These are phyloP conservation scores for Dactylellina parvicollis DNA, from an alignment of 2,329 filamentous ascomycete genomes.

Conservation along the genomic window DNA sequence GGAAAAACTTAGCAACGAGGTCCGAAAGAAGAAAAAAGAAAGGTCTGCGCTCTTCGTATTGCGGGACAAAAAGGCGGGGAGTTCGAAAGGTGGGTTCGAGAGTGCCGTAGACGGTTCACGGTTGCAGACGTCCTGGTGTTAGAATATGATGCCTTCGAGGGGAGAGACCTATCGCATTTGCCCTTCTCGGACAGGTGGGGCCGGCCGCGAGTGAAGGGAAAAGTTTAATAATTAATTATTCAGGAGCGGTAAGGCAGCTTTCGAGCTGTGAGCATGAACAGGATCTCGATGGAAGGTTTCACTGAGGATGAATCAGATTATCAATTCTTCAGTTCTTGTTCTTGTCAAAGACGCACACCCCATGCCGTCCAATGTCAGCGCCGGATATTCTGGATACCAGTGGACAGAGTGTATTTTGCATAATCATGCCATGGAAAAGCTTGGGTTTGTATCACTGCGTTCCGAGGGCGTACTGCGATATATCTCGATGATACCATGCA, in stretches of 20 bases:
- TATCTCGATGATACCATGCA: conserved; percentile 21
- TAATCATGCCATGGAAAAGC: conserved; percentile 12
- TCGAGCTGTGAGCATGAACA: background rate
- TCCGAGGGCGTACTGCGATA: conserved; percentile 26
- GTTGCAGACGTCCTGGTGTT: background rate
- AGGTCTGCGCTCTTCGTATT: conserved; percentile 5
- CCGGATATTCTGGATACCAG: conserved; percentile 23
- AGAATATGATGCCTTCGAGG: background rate
- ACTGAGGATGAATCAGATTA: conserved; percentile 26
- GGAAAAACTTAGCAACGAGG: background rate
- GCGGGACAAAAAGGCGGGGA: conserved; percentile 46
- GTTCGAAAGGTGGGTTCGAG: background rate
- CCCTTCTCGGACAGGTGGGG: conserved; percentile 35
- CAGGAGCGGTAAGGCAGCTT: conserved; percentile 7
- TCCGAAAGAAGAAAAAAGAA: conserved; percentile 37
- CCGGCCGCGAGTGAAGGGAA: conserved; percentile 1
- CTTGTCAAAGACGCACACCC: background rate
- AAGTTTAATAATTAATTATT: no score
- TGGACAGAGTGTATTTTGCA: background rate
- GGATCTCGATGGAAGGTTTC: conserved; percentile 22
- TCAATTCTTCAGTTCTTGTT: no score
- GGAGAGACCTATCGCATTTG: conserved; percentile 24
- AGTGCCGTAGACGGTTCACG: background rate
- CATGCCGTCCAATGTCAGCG: conserved; percentile 6
- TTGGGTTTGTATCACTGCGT: conserved; percentile 2